These are phyloP conservation scores for Suillus spraguei DNA, from an alignment of 768 basidiomycete genomes.

Conservation along the genomic window DNA sequence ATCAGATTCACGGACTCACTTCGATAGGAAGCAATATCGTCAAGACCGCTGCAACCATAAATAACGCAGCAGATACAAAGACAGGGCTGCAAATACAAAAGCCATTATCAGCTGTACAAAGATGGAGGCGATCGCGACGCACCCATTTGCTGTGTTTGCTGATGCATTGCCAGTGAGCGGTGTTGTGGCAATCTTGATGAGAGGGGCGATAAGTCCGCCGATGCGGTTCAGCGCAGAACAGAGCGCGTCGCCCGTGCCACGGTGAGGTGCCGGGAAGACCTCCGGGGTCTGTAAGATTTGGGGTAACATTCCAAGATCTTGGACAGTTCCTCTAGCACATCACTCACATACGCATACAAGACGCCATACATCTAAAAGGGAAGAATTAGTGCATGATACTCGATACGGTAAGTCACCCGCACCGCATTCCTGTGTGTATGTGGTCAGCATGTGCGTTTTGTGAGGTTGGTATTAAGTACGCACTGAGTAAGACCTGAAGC, in stretches of 20 bases:
- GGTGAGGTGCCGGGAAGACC: slow-evolving; percentile 58
- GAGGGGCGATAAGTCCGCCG: slow-evolving; percentile 48
- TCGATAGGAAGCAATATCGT: slow-evolving; percentile 51
- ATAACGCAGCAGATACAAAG: slow-evolving; percentile 49
- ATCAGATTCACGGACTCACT: slow-evolving; percentile 28
- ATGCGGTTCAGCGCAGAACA: slow-evolving; percentile 51
- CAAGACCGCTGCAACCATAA: slow-evolving; percentile 42
- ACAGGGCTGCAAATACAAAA: slow-evolving; percentile 38
- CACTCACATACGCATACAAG: slow-evolving; percentile 46
- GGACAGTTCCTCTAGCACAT: background rate
- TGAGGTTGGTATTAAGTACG: slow-evolving; percentile 17
- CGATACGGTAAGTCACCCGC: slow-evolving; percentile 8
- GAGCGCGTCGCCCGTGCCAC: slow-evolving; percentile 57
- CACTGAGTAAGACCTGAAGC: slow-evolving; percentile 44
- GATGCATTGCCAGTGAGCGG: slow-evolving; percentile 31
- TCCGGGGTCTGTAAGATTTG: slow-evolving; percentile 45
- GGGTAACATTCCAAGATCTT: background rate
- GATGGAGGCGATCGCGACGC: slow-evolving; percentile 10
- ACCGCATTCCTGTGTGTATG: slow-evolving; percentile 38
- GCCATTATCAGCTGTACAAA: background rate
- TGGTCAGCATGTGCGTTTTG: background rate
- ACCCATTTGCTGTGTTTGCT: slow-evolving; percentile 40
- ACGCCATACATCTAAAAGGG: slow-evolving; percentile 49
- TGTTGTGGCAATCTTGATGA: slow-evolving; percentile 51
- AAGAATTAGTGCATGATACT: slow-evolving; percentile 8